These are phyloP conservation scores for Microdochium nivale DNA, from an alignment of 2,329 filamentous ascomycete species.

Conservation along the genomic window DNA sequence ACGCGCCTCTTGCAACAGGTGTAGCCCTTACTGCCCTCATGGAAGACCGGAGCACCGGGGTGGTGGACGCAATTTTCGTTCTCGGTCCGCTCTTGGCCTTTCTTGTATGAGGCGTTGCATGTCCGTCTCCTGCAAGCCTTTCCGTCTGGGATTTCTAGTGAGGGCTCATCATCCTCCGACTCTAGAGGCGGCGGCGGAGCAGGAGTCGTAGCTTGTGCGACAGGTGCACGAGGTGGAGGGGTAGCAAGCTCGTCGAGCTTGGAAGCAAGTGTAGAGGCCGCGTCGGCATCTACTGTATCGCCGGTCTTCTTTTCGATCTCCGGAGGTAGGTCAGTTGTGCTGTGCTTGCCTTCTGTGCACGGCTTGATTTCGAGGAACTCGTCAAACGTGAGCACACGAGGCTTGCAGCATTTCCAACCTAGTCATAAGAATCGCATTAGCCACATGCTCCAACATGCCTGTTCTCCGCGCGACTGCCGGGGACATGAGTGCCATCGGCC, in stretches of 20 bases:
- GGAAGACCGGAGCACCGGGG: slow-evolving; percentile 85
- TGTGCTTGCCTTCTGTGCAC: slow-evolving; percentile 89
- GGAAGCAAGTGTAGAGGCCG: slow-evolving; percentile 30
- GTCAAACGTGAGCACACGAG: slow-evolving; percentile 92
- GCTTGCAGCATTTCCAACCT: slow-evolving; percentile 99
- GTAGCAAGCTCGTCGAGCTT: slow-evolving; percentile 28
- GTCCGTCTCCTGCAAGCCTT: slow-evolving; percentile 69
- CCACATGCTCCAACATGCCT: neutral
- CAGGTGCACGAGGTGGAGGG: slow-evolving; percentile 29
- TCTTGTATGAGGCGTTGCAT: slow-evolving; percentile 61
- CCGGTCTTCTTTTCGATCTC: slow-evolving; percentile 51
- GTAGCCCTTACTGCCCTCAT: slow-evolving; percentile 97
- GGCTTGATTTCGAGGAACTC: slow-evolving; percentile 91
- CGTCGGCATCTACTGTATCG: slow-evolving; percentile 27
- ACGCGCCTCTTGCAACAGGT: slow-evolving; percentile 94
- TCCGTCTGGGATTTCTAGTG: slow-evolving; percentile 62
- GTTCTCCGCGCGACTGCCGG: neutral
- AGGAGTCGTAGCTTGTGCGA: slow-evolving; percentile 37
- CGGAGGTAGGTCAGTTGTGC: slow-evolving; percentile 66
- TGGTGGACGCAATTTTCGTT: slow-evolving; percentile 80
- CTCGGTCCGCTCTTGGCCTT: slow-evolving; percentile 45
- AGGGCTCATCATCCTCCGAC: slow-evolving; percentile 80
- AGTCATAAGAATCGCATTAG: slow-evolving; percentile 2
- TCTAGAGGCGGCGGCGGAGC: slow-evolving; percentile 57
- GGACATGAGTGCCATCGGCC: neutral